These are phyloP conservation scores for Leptodermis oblonga DNA, from an alignment of 257 asterid species.

Conservation along the genomic window DNA sequence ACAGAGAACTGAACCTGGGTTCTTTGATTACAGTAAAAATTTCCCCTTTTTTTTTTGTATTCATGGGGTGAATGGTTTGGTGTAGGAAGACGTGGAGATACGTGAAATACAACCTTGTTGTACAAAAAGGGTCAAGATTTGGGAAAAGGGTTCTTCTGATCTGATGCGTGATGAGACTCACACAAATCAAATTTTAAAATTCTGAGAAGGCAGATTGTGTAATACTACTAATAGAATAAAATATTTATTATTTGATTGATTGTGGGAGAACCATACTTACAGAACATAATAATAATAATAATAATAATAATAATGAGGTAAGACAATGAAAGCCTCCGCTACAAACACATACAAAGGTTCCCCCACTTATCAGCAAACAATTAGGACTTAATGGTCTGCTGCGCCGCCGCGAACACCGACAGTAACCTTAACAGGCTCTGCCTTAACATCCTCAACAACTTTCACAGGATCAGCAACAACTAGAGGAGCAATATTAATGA, in stretches of 20 bases:
- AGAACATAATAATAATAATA: too few species aligned
- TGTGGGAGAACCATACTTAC: too few species aligned
- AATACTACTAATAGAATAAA: too few species aligned
- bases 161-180: slow-evolving; percentile 12
- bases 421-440: neutral
- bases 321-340: neutral
- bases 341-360: neutral
- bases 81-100: slow-evolving; percentile 26
- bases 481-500: too few species aligned
- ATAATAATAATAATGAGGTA: too few species aligned
- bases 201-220: too few species aligned
- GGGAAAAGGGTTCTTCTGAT: slow-evolving; percentile 2
- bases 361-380: neutral
- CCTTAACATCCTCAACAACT: neutral
- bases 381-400: neutral
- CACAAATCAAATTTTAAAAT: neutral
- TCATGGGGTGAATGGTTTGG: neutral
- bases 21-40: neutral
- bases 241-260: too few species aligned
- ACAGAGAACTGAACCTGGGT: slow-evolving; percentile 35
- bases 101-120: slow-evolving; percentile 32
- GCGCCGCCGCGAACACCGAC: neutral
- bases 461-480: too few species aligned
- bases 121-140: slow-evolving; percentile 31
- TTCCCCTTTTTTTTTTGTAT: neutral